Base-by-base conservation (phyloP, 352 stramenopile species). In the Pythium insidiosum region DNA sequence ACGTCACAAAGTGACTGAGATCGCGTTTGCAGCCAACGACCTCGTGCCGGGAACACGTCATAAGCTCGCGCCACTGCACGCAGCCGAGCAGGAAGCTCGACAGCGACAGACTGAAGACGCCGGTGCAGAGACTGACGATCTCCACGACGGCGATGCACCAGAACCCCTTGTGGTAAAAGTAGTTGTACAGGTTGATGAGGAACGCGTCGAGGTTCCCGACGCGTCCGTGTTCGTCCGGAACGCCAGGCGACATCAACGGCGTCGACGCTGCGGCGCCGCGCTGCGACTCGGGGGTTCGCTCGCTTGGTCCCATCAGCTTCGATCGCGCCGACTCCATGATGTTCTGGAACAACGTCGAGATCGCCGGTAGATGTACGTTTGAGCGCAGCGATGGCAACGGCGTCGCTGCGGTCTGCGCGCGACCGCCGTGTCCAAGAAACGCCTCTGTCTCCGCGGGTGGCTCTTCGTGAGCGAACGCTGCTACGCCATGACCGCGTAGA, bases 91-190 rank as follows among this genome's bases (percentile, higher is more conserved):
- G 45, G 47, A 98, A 96, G 23, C 84, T 95, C n/a, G 79, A 95
- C 28, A 97, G 78, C 50, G 83, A 70, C 19, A 99, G 77, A 49
- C 93, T 99, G 58, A 99, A 98, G 4, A 97, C 76, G 10, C 98
- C 73, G 11, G 95, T 97, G 13, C 87, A 26, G 3, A 99, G 51
- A 56, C 96, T 84, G 23, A 95, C 88, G 25, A 98, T 52, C 47
- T 97, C 88, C 12, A 93, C 68, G 6, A 84, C 70, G 4, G 93
- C 58, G 46, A 96, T 97, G 41, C 66, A 77, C 62, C 78, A 84
- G 41, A 97, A 87, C n/a, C 93, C 93, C 55, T 94, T 93, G 62
- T 95, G 79, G 54, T 94, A 87, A 58, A 95, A 97, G 70, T 97
- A 97, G 43, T 90, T 90, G 79, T 98, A 98, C 61, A 98, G 63